Base-by-base conservation (phyloP, 2,329 filamentous ascomycete species). In the Didymella pomorum region DNA sequence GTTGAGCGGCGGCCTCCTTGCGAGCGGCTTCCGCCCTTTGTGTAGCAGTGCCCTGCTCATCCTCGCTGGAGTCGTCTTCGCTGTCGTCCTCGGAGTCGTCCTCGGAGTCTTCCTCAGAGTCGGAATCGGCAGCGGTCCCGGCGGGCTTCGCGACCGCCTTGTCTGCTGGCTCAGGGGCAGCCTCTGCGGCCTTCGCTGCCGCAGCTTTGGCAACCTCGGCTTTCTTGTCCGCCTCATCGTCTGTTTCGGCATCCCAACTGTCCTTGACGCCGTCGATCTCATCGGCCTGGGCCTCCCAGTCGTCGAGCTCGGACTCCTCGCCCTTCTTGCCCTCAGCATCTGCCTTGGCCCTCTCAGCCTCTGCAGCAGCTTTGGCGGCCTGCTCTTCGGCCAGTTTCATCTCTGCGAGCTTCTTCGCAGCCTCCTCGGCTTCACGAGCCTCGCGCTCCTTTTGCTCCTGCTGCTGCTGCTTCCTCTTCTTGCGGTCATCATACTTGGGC, bases 231-330 rank as follows among this genome's bases (percentile, higher is more conserved):
- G 79, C 76, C 69, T 93, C 90, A 7, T 91, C 89, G 47, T 91
- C 90, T 2, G 87, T 89, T 53, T 92, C 90, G 31, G 91, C 93
- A 75, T 98, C 94, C 94, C 94, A 98, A 81, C 89, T 94, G 66
- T 97, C 94, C 79, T 97, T 97, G 71, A 96, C 84, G 60, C 90
- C 89, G 16, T 89, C 88, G 25, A 91, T 86, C 42, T 74, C 86
- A 46, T 91, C 90, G 25, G 88, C 90, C 48, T 91, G 89, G 28
- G 88, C 87, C 77, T 97, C 92, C 93, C 93, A 97, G 77, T 97
- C 93, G 33, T 96, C 86, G 18, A 83, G 74, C 23, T 43, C 41
- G 16, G 91, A 89, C 25, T 90, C 89, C 39, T 84, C 81, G n/a
- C 80, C 83, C 60, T 84, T 83, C 75, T 87, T 87, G 47, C 86